Base-by-base conservation (phyloP, 1,139 yeast genomes). In the Blastobotrys elegans region DNA sequence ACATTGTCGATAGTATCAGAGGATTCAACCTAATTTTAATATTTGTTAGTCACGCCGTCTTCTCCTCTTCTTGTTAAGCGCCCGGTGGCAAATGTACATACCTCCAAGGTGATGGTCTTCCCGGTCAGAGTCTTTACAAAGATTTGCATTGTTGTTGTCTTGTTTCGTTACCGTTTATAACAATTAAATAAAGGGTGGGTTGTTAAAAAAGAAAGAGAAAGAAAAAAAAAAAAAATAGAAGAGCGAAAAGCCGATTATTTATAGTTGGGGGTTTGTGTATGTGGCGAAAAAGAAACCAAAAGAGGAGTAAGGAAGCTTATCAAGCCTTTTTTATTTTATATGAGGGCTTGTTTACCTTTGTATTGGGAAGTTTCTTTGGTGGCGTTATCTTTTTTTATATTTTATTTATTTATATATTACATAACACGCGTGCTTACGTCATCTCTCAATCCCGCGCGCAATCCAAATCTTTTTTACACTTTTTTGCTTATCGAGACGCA, bases 1-100 rank as follows among this genome's bases (percentile, higher is more conserved):
- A 86, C 95, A 67, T 86, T 86, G 81, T 86, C 95, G 73, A 86
- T 85, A 68, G 95, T 85, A 81, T 86, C 95, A 62, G 92, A 83
- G 64, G 95, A 84, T 78, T 86, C 95, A 66, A 86, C 95, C 17
- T 30, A 13, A 5, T 27, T 13, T 27, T 27, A 13, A 27, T 13
- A 13, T 27, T 27, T 30, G 33, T 30, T 30, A 30, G 14, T 13
- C 17, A n/a, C n/a, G n/a, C n/a, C n/a, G n/a, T n/a, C n/a, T n/a
- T n/a, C n/a, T n/a, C n/a, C n/a, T n/a, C n/a, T n/a, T n/a, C n/a
- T n/a, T n/a, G n/a, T n/a, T n/a, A 11, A 27, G n/a, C 11, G 13
- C 31, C 11, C n/a, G 13, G 11, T 11, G 31, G n/a, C n/a, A n/a
- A 27, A 11, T 27, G 11, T 11, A 34, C 20, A 18, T 17, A 18